These are phyloP conservation scores for Wickerhamomyces subpelliculosus DNA, from an alignment of 805 yeast genomes.

Conservation along the genomic window DNA sequence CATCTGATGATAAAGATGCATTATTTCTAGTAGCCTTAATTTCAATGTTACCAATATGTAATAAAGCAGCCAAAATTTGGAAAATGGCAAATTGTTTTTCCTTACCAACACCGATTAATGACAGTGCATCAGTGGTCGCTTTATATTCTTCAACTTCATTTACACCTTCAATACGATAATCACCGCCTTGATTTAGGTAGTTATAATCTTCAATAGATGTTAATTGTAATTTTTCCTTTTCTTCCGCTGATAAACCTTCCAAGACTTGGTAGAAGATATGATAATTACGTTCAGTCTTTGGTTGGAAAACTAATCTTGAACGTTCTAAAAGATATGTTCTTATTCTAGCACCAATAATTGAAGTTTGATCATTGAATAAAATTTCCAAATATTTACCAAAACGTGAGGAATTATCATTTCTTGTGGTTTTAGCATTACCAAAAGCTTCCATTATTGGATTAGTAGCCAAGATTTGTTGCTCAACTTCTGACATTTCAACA, in stretches of 20 bases:
- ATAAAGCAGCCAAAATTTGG: constrained; percentile 75
- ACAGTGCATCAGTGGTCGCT: constrained; percentile 69
- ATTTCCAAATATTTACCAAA: constrained; percentile 96
- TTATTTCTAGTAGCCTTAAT: constrained; percentile 79
- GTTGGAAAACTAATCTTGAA: constrained; percentile 91
- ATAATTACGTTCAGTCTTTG: constrained; percentile 83
- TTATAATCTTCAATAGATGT: constrained; percentile 60
- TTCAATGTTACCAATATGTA: constrained; percentile 90
- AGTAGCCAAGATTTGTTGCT: constrained; percentile 90
- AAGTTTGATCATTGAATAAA: constrained; percentile 63
- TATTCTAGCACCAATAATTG: constrained; percentile 90
- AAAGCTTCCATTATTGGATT: constrained; percentile 97
- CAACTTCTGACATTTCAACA: constrained; percentile 79
- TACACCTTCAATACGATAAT: constrained; percentile 60
- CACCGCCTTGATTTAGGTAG: constrained; percentile 89
- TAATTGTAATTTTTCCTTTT: constrained; percentile 53
- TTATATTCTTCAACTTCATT: constrained; percentile 77
- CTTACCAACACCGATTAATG: constrained; percentile 65
- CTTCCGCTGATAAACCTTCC: constrained; percentile 54
- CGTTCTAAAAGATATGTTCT: constrained; percentile 91
- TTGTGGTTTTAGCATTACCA: constrained; percentile 96
- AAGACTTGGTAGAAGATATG: constrained; percentile 90
- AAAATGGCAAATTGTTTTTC: constrained; percentile 62
- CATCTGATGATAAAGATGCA: constrained; percentile 77
- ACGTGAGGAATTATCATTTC: constrained; percentile 96